These are phyloP conservation scores for Teratosphaeria destructans DNA, from an alignment of 2,329 filamentous ascomycete species.

Conservation along the genomic window DNA sequence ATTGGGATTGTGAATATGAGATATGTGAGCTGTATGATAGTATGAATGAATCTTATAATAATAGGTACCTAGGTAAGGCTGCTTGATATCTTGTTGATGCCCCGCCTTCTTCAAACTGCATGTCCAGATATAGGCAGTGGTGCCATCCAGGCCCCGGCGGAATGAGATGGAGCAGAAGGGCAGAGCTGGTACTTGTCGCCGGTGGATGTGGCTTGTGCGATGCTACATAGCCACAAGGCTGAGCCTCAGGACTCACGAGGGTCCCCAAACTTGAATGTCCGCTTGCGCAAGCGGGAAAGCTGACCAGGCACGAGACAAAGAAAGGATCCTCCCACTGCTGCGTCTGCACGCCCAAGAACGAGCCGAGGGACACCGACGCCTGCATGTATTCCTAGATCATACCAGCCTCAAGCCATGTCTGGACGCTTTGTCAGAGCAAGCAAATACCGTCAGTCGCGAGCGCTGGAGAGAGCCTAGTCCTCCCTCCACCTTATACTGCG, in stretches of 20 bases:
- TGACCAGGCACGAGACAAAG: not conserved
- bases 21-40: not conserved
- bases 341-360: not conserved
- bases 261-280: not conserved
- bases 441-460: slow-evolving; percentile 54
- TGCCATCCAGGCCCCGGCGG: not conserved
- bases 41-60: not conserved
- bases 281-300: not conserved
- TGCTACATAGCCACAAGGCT: not conserved
- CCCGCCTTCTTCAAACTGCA: not conserved
- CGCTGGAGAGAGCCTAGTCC: not conserved
- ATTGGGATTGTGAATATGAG: no score
- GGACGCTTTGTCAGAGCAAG: slow-evolving; percentile 64
- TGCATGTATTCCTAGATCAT: not conserved
- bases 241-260: not conserved
- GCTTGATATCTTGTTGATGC: not conserved
- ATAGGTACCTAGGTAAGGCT: not conserved
- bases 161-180: no score
- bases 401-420: slow-evolving; percentile 40
- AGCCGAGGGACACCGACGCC: not conserved
- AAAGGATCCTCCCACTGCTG: not conserved
- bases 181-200: no score
- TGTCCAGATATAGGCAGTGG: no score
- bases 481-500: not conserved
- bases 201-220: not conserved